Percentiles rank a stretch among this genome's conserved stretches.
Conservation (phyloP, 441 rosid genomes). For the Arabidopsis hybrid region DNA sequence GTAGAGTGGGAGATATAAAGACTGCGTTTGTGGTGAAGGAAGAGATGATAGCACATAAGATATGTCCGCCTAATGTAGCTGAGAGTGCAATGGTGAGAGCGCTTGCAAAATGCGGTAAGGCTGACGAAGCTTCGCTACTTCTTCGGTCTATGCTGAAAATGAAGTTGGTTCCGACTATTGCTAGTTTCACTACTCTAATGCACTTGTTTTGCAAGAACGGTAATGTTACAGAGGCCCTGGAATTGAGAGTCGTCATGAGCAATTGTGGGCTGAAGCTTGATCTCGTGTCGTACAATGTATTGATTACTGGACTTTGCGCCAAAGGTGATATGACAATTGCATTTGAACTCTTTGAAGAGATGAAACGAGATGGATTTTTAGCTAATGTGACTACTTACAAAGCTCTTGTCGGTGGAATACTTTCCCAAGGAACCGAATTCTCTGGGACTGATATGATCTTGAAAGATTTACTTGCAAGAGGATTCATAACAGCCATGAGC, state of each 20-base stretch:
- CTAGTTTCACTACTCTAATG: slow-evolving; percentile 80
- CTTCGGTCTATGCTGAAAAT: slow-evolving; percentile 64
- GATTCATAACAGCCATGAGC: slow-evolving; percentile 56
- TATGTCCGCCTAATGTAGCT: slow-evolving; percentile 61
- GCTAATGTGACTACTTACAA: slow-evolving; percentile 69
- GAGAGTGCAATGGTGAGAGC: slow-evolving; percentile 90
- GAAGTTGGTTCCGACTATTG: slow-evolving; percentile 71
- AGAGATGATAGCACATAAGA: slow-evolving; percentile 63
- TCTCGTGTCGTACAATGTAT: slow-evolving; percentile 75
- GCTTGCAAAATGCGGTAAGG: slow-evolving; percentile 79
- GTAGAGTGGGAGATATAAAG: slow-evolving; percentile 65
- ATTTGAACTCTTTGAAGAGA: slow-evolving; percentile 70
- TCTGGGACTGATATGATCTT: slow-evolving; percentile 54
- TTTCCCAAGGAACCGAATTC: slow-evolving; percentile 33
- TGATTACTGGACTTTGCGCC: slow-evolving; percentile 72
- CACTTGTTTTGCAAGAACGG: slow-evolving; percentile 61
- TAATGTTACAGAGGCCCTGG: slow-evolving; percentile 61
- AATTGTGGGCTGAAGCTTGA: slow-evolving; percentile 66
- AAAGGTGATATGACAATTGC: slow-evolving; percentile 62
- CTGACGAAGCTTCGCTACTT: slow-evolving; percentile 73
- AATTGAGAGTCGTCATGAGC: slow-evolving; percentile 59
- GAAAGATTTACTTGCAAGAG: slow-evolving; percentile 67
- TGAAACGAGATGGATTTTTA: slow-evolving; percentile 65
- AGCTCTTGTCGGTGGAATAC: slow-evolving; percentile 61
- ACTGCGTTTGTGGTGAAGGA: slow-evolving; percentile 72